A percentile compares a stretch with the other conserved stretches of the same genome.
These are phyloP conservation scores for Colletotrichum sojae DNA, from an alignment of 2,329 filamentous ascomycete species.

Conservation along the genomic window DNA sequence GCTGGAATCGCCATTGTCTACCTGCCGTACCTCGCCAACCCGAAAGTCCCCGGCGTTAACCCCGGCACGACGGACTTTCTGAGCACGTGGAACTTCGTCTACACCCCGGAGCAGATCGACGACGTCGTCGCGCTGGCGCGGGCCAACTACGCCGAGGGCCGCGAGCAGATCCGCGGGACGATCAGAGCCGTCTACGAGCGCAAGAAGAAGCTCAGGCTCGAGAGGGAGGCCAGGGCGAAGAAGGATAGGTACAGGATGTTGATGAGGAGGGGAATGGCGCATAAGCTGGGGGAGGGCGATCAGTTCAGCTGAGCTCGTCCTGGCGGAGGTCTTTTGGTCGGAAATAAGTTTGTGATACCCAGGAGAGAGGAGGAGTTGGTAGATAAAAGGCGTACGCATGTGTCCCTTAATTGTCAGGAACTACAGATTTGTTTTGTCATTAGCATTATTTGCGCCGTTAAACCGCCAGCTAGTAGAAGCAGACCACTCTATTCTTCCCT, in stretches of 20 bases:
- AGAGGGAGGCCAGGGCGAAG: slow-evolving; percentile 59
- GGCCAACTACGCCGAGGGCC: slow-evolving; percentile 89
- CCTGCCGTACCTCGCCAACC: slow-evolving; percentile 88
- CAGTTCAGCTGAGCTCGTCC: slow-evolving; percentile 68
- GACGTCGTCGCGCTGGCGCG: slow-evolving; percentile 84
- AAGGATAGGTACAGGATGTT: slow-evolving; percentile 61
- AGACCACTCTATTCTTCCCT: too few species aligned
- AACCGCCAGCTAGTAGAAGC: neutral
- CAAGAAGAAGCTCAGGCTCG: slow-evolving; percentile 79
- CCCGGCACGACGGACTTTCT: slow-evolving; percentile 88
- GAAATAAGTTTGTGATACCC: slow-evolving; percentile 36
- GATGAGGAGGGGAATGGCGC: slow-evolving; percentile 65
- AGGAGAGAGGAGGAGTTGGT: slow-evolving; percentile 16
- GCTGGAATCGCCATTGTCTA: slow-evolving; percentile 93
- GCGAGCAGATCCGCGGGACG: slow-evolving; percentile 81
- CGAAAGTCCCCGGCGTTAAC: slow-evolving; percentile 82
- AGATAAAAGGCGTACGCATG: neutral
- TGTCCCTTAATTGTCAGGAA: neutral
- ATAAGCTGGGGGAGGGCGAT: slow-evolving; percentile 73
- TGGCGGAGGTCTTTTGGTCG: slow-evolving; percentile 44
- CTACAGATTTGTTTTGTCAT: neutral
- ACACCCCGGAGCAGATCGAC: slow-evolving; percentile 91
- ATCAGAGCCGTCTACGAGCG: slow-evolving; percentile 93
- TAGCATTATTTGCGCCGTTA: neutral
- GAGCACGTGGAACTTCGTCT: slow-evolving; percentile 98